Conservation (phyloP, 306 rosid species). For the Vicia faba region DNA sequence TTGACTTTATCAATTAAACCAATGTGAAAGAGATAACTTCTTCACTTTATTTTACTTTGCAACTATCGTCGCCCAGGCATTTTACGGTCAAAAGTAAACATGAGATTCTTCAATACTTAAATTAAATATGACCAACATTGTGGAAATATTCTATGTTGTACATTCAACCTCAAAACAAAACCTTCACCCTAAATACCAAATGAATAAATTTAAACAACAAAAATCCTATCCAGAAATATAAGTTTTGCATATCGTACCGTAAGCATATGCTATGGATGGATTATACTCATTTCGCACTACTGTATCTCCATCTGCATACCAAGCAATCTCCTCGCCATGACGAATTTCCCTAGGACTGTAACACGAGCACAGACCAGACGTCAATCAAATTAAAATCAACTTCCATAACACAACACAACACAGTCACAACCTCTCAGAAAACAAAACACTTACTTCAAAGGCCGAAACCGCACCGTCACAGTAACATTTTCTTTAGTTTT, state of each 20-base stretch:
- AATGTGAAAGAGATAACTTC: slow-evolving; percentile 12
- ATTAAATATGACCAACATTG: neutral
- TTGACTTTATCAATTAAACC: slow-evolving; percentile 11
- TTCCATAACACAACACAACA: neutral
- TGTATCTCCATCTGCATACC: slow-evolving; percentile 99
- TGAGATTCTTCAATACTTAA: neutral
- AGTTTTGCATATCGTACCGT: slow-evolving; percentile 55
- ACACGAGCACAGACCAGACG: slow-evolving; percentile 26
- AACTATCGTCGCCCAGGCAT: neutral
- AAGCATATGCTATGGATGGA: slow-evolving; percentile 92
- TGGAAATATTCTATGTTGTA: slow-evolving; percentile 3
- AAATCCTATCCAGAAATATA: slow-evolving; percentile 27
- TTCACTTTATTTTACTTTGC: slow-evolving; percentile 10
- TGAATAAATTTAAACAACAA: slow-evolving; percentile 24
- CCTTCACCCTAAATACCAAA: slow-evolving; percentile 28
- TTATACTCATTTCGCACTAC: slow-evolving; percentile 89
- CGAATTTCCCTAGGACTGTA: slow-evolving; percentile 88
- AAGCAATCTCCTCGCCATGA: slow-evolving; percentile 97
- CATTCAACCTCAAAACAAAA: slow-evolving; percentile 38
- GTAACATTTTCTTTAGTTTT: slow-evolving; percentile 90
- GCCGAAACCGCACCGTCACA: slow-evolving; percentile 95
- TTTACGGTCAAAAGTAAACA: slow-evolving; percentile 12
- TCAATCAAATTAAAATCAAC: slow-evolving; percentile 38
- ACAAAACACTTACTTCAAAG: slow-evolving; percentile 61
- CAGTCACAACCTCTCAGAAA: neutral